Evolutionary conservation across 441 rosid genomes (phyloP).

Genomic region (Raphanus hybrid): DNA sequence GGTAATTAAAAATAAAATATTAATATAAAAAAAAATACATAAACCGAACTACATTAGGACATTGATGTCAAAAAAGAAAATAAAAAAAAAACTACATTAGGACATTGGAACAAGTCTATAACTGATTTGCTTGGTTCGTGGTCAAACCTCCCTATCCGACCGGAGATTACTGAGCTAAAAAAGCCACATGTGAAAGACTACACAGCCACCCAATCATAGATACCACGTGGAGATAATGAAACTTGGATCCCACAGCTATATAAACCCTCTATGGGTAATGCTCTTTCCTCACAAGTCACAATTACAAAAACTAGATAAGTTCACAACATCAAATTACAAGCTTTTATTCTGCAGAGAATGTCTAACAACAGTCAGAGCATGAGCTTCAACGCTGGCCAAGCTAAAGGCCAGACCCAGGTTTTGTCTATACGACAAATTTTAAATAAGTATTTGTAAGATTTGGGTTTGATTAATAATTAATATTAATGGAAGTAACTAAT

Average conservation of each 20-base stretch:
- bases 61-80: background rate
- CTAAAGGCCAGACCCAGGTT: constrained; percentile 82
- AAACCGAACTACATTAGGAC: background rate
- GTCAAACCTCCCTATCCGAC: constrained; percentile 33
- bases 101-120: constrained; percentile 28
- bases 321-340: background rate
- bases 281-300: constrained; percentile 28
- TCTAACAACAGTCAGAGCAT: constrained; percentile 58
- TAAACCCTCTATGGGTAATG: constrained; percentile 7
- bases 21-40: background rate
- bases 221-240: constrained; percentile 22
- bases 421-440: background rate
- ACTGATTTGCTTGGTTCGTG: constrained; percentile 29
- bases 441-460: background rate
- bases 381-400: constrained; percentile 72
- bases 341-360: constrained; percentile 41
- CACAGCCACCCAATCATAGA: background rate
- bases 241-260: constrained; percentile 29
- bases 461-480: background rate
- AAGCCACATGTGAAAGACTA: constrained; percentile 7
- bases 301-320: constrained; percentile 13
- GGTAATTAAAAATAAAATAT: background rate
- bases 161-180: constrained; percentile 17
- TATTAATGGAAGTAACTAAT: constrained; percentile 9
- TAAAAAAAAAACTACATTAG: background rate